A percentile compares a stretch with the other conserved stretches of the same genome.
Conservation (phyloP, 2,329 filamentous ascomycete species). For the Hypocrella siamensis region DNA sequence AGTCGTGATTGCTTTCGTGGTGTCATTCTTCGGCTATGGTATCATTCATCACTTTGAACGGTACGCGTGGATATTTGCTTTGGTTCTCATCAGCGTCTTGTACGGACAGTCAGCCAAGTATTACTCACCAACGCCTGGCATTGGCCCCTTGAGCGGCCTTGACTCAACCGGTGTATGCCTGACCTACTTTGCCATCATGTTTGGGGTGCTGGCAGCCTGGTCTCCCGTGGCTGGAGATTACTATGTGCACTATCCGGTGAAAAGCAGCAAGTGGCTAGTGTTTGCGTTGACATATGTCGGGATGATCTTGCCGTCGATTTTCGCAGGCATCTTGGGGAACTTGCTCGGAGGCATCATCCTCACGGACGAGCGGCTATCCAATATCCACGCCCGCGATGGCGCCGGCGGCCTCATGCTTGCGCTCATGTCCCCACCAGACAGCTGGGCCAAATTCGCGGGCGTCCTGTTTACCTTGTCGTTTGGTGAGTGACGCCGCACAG, state of each 20-base stretch:
- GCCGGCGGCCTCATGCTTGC: slow-evolving; percentile 2
- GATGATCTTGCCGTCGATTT: slow-evolving; percentile 6
- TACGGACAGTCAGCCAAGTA: slow-evolving; percentile 7
- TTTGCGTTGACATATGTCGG: slow-evolving; percentile 7
- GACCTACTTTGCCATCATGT: slow-evolving; percentile 8
- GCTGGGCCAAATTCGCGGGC: slow-evolving; percentile 2
- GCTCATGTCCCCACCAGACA: slow-evolving; percentile 3
- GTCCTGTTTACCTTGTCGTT: slow-evolving; percentile 3
- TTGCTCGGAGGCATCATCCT: slow-evolving; percentile 2
- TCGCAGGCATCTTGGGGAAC: slow-evolving; percentile 6
- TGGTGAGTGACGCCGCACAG: slow-evolving; percentile 1
- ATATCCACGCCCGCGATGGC: not conserved
- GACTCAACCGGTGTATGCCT: slow-evolving; percentile 6
- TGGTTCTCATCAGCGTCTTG: slow-evolving; percentile 7
- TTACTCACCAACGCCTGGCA: slow-evolving; percentile 3
- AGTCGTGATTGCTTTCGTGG: slow-evolving; percentile 7
- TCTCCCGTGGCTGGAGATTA: slow-evolving; percentile 7
- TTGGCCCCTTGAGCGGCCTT: slow-evolving; percentile 1
- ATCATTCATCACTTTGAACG: slow-evolving; percentile 9
- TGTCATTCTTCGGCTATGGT: slow-evolving; percentile 9
- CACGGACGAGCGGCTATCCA: not conserved
- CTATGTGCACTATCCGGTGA: slow-evolving; percentile 6
- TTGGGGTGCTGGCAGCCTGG: slow-evolving; percentile 6
- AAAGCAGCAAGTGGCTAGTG: slow-evolving; percentile 6
- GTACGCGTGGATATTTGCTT: slow-evolving; percentile 8